These are phyloP conservation scores for Fragilariopsis cylindrus DNA, from an alignment of 108 stramenopile genomes.

Conservation along the genomic window DNA sequence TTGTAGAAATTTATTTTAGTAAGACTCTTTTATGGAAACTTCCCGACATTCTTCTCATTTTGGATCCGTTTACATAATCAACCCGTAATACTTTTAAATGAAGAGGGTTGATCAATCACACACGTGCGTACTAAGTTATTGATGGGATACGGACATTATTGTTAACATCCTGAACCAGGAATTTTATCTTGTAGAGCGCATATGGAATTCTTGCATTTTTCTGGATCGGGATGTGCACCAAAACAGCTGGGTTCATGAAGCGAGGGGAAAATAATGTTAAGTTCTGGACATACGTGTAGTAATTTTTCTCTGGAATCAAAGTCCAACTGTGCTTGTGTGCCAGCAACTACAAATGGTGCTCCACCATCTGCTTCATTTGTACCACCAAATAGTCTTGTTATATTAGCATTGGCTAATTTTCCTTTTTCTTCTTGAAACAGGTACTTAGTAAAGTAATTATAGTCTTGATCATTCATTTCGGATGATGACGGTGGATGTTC, in stretches of 20 bases:
- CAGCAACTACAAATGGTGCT: constrained; percentile 46
- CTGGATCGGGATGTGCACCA: constrained; percentile 63
- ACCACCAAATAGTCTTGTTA: constrained; percentile 43
- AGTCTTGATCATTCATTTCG: constrained; percentile 24
- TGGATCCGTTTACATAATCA: too few species aligned
- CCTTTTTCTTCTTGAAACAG: constrained; percentile 27
- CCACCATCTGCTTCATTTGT: constrained; percentile 20
- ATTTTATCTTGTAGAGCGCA: constrained; percentile 54
- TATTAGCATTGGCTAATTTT: constrained; percentile 15
- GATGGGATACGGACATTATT: too few species aligned
- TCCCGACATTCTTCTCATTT: too few species aligned
- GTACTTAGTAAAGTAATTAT: constrained; percentile 32
- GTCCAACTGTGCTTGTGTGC: constrained; percentile 45
- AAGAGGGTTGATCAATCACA: too few species aligned
- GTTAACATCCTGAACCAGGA: constrained; percentile 43
- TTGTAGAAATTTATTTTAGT: too few species aligned
- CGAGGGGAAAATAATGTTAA: constrained; percentile 54
- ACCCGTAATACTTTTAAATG: too few species aligned
- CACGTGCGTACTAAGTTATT: too few species aligned
- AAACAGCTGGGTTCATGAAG: constrained; percentile 65
- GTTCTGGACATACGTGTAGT: constrained; percentile 52
- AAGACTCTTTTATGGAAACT: too few species aligned
- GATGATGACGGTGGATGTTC: constrained; percentile 26
- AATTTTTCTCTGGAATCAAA: constrained; percentile 37
- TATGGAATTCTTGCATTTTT: constrained; percentile 44